Base-by-base conservation (phyloP, 2,329 filamentous ascomycete species). In the Xylariaceae sp. region DNA sequence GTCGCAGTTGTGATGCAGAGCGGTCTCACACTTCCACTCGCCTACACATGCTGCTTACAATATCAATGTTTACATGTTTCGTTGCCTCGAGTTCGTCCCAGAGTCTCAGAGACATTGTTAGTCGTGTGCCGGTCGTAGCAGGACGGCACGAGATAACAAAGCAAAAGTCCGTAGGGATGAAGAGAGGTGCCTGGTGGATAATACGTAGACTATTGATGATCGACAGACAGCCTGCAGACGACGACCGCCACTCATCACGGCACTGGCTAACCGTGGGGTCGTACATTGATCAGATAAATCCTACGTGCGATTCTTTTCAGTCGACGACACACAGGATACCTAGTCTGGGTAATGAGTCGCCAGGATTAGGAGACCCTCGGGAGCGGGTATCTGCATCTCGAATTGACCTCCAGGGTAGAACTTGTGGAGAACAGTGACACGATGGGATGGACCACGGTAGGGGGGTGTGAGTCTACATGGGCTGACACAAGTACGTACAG, bases 241-340 rank as follows among this genome's bases (percentile, higher is more conserved):
- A 41, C 45, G n/a, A 54, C 41, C 56, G 53, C 57, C 51, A 55
- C 54, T 45, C 56, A 61, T 61, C 60, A 59, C 60, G 56, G 50
- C 18, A 48, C 50, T 34, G 23, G 7, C 44, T 13, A 35, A 23
- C 34, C 39, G 49, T 18, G 37, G 51, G 57, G 37, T 18, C 47
- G 10, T 1, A 18, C 47, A 49, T 47, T 49, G 56, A 56, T 59
- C 17, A 55, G 47, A 30, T 30, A 35, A 44, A 55, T 55, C 18
- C 51, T n/a, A 49, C 47, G 45, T n/a, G 18, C 47, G 37, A 41
- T 18, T 10, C 23, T 9, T 10, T 18, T 18, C 6, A 15, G 41
- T 45, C 13, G 41, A n/a, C 23, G 23, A 6, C 13, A 13, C 11
- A 45, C 41, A n/a, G 6, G 10, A 45, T 45, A 45, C n/a, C 41